Evolutionary conservation across 495 filamentous ascomycete species (phyloP).

Genomic region (Podospora pseudoanserina): DNA sequence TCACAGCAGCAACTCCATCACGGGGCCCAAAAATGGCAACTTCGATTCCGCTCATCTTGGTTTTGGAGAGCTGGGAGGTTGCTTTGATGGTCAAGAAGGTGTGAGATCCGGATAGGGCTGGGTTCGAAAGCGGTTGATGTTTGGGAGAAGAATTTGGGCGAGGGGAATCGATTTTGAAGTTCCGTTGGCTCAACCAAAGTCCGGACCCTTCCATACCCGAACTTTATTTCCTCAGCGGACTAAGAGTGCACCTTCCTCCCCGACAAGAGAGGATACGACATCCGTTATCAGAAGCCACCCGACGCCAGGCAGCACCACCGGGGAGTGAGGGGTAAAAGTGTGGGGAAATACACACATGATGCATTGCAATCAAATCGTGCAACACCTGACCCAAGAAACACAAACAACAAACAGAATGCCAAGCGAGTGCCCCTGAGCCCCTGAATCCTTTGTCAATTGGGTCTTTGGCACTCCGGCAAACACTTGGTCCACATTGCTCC

Average conservation of each 20-base stretch:
- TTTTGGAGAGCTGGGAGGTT: neutral
- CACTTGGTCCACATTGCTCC: no score
- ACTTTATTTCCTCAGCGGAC: neutral
- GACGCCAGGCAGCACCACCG: neutral
- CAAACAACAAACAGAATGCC: neutral
- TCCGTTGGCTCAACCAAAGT: neutral
- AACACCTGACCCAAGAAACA: neutral
- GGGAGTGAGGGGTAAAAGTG: neutral
- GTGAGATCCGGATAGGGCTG: neutral
- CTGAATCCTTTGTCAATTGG: neutral
- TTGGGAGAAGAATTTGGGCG: neutral
- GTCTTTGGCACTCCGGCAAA: no score
- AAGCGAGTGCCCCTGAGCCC: neutral
- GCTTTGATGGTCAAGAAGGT: neutral
- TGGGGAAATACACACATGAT: neutral
- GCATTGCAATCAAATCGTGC: neutral
- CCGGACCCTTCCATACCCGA: neutral
- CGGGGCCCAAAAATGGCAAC: conserved; percentile 41
- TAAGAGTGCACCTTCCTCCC: neutral
- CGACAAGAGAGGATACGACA: neutral
- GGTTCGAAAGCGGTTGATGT: neutral
- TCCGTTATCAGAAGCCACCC: neutral
- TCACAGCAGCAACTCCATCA: conserved; percentile 23
- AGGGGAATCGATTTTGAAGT: neutral
- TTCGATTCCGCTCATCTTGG: conserved; percentile 26